A percentile compares a stretch with the other conserved stretches of the same genome.
Evolutionary conservation across 768 basidiomycete species (phyloP).

Genomic region (Mycena maculata): DNA sequence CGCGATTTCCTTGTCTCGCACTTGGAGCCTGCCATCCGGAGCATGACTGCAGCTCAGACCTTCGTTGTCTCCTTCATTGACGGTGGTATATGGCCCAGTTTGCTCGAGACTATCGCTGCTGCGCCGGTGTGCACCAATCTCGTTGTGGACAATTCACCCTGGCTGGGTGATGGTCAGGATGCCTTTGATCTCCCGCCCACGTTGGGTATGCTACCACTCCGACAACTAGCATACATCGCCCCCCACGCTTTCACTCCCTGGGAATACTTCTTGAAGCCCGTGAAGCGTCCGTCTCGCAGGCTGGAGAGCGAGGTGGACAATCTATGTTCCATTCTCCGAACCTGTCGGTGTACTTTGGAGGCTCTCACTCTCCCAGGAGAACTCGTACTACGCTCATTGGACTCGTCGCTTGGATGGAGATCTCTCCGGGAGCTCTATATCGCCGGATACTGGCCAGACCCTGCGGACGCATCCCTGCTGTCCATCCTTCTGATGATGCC

Average conservation of each 20-base stretch:
- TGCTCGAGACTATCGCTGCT: not conserved
- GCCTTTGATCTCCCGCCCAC: not conserved
- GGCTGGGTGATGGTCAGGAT: not conserved
- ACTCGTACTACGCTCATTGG: not conserved
- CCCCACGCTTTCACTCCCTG: not conserved
- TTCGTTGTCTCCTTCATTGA: not conserved
- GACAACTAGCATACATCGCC: not conserved
- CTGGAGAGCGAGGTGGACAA: not conserved
- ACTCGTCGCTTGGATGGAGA: not conserved
- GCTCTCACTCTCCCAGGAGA: constrained; percentile 4
- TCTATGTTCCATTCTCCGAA: not conserved
- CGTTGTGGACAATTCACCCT: not conserved
- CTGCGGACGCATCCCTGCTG: not conserved
- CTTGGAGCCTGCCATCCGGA: not conserved
- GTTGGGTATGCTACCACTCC: not conserved
- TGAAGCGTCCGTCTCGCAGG: not conserved
- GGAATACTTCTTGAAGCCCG: too few species aligned
- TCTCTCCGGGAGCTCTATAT: constrained; percentile 10
- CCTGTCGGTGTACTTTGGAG: constrained; percentile 7
- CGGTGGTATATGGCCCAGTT: not conserved
- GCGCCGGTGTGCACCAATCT: not conserved
- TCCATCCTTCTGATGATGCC: not conserved
- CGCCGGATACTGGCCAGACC: constrained; percentile 8
- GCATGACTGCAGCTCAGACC: not conserved
- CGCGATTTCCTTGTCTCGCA: not conserved